These are phyloP conservation scores for Amborella trichopoda DNA, from an alignment of 164 flowering plant species.

Conservation along the genomic window DNA sequence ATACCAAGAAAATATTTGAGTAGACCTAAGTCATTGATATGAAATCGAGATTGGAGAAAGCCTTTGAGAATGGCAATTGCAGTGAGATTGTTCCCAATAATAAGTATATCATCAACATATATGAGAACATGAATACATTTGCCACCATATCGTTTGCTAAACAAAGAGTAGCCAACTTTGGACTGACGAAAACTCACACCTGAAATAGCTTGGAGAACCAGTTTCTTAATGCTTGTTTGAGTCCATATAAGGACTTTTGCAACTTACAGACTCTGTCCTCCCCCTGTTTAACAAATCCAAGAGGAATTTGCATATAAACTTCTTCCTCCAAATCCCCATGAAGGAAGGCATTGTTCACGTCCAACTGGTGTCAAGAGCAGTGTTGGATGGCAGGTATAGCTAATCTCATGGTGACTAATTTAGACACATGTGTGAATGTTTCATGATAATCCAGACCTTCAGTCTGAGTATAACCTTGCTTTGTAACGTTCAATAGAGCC, in stretches of 20 bases:
- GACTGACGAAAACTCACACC: not conserved
- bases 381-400: not conserved
- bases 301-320: not conserved
- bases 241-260: not conserved
- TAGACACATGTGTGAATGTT: not conserved
- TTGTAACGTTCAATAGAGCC: not conserved
- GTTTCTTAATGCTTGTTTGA: not conserved
- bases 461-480: not conserved
- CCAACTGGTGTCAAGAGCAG: not conserved
- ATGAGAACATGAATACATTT: not conserved
- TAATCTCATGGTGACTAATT: not conserved
- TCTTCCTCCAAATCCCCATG: not conserved
- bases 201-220: not conserved
- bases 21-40: not conserved
- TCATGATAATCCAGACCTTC: not conserved
- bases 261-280: not conserved
- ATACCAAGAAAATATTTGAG: not conserved
- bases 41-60: not conserved
- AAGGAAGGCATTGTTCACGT: not conserved
- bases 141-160: not conserved
- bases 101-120: slow-evolving; percentile 1
- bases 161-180: not conserved
- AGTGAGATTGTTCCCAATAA: not conserved
- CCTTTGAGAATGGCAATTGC: not conserved
- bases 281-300: not conserved